phyloP scores from a whole-genome alignment of 1,139 yeast species.

The Debaryomycetaceae sp. region DNA sequence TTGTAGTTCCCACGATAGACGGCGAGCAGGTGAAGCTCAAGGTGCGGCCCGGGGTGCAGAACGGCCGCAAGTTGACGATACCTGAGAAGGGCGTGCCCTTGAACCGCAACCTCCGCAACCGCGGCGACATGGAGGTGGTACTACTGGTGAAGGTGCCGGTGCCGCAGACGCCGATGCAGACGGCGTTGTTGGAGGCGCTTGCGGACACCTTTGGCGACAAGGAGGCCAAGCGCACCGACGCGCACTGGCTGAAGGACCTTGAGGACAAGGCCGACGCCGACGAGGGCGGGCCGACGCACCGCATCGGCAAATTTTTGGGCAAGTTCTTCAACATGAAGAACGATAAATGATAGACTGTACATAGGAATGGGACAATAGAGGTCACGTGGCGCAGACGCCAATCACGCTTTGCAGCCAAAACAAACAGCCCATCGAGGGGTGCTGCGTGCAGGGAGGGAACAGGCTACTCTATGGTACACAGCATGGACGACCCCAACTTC shows the following conservation, averaged over 20 bases:
- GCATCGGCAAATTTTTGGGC: constrained; percentile 60
- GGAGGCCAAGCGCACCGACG: constrained; percentile 66
- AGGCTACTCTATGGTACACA: too few relatives aligned
- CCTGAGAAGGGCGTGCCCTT: constrained; percentile 89
- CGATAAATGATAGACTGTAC: constrained; percentile 9
- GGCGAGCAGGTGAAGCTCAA: constrained; percentile 70
- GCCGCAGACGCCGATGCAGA: constrained; percentile 83
- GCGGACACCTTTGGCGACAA: constrained; percentile 86
- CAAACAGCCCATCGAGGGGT: background rate
- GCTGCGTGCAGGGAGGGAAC: too few relatives aligned
- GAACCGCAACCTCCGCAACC: constrained; percentile 47
- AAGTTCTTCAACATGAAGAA: constrained; percentile 57
- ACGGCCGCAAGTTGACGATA: constrained; percentile 68
- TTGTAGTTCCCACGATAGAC: constrained; percentile 82
- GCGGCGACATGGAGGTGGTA: constrained; percentile 81
- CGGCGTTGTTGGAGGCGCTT: constrained; percentile 87
- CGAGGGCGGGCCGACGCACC: constrained; percentile 21
- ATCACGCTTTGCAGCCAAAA: background rate
- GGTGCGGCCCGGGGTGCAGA: constrained; percentile 84
- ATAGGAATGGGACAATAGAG: constrained; percentile 9
- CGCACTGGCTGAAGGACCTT: constrained; percentile 49
- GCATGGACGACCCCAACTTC: constrained; percentile 1
- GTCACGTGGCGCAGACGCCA: background rate
- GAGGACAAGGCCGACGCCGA: constrained; percentile 17
- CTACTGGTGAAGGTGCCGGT: constrained; percentile 68